Percentiles rank a stretch among this genome's conserved stretches.
These are phyloP conservation scores for Aspergillus heteromorphus DNA, from an alignment of 495 filamentous ascomycete species.

Conservation along the genomic window DNA sequence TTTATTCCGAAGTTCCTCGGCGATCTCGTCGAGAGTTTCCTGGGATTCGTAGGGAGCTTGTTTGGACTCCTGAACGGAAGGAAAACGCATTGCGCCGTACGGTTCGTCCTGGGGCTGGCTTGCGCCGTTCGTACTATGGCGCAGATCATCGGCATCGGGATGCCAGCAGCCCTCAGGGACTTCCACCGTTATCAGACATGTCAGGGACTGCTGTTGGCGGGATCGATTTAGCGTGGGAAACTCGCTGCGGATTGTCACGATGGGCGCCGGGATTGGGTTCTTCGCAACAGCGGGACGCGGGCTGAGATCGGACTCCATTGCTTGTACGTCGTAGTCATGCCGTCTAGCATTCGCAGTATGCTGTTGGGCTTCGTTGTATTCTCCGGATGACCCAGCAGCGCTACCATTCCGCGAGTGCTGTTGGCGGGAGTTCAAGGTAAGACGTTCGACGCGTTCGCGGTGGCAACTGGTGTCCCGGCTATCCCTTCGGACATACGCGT, in stretches of 20 bases:
- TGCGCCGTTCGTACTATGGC: conserved; percentile 51
- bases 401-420: conserved; percentile 67
- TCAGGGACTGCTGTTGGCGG: conserved; percentile 90
- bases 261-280: conserved; percentile 88
- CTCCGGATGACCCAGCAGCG: conserved; percentile 65
- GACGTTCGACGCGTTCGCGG: conserved; percentile 53
- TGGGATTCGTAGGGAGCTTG: conserved; percentile 40
- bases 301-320: conserved; percentile 84
- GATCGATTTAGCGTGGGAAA: conserved; percentile 91
- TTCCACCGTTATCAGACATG: conserved; percentile 91
- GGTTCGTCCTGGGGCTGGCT: conserved; percentile 48
- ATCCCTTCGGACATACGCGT: conserved; percentile 45
- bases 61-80: conserved; percentile 27
- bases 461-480: conserved; percentile 52
- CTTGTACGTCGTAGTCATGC: conserved; percentile 93
- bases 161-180: conserved; percentile 91
- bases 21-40: conserved; percentile 76
- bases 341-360: conserved; percentile 49
- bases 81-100: conserved; percentile 25
- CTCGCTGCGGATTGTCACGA: conserved; percentile 89
- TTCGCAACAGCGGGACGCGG: conserved; percentile 63
- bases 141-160: conserved; percentile 77
- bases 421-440: conserved; percentile 47
- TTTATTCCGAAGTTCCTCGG: conserved; percentile 74
- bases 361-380: conserved; percentile 59